Conservation (phyloP, 306 rosid genomes). For the Abrus precatorius region DNA sequence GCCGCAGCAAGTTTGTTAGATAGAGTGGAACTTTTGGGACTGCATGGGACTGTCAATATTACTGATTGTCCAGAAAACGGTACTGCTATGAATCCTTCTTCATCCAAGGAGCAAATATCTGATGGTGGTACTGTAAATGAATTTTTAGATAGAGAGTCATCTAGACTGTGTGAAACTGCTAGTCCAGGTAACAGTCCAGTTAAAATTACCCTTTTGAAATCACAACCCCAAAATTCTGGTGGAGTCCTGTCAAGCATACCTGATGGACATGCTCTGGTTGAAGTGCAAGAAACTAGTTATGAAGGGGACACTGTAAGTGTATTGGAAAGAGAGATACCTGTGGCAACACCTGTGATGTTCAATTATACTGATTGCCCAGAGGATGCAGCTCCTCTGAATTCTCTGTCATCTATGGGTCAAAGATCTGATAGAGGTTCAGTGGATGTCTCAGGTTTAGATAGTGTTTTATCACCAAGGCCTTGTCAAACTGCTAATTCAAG, state of each 20-base stretch:
- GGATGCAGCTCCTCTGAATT: constrained; percentile 36
- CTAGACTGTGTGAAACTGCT: constrained; percentile 36
- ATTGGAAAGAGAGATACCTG: constrained; percentile 15
- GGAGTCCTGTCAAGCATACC: constrained; percentile 45
- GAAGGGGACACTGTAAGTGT: constrained; percentile 21
- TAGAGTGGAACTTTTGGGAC: constrained; percentile 41
- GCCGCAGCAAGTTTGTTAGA: constrained; percentile 35
- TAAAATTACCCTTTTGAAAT: constrained; percentile 18
- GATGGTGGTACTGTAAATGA: constrained; percentile 28
- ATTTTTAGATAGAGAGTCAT: constrained; percentile 41
- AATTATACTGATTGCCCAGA: constrained; percentile 24
- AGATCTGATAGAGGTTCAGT: constrained; percentile 10
- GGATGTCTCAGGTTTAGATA: constrained; percentile 36
- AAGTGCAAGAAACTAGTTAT: constrained; percentile 47
- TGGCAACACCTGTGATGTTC: constrained; percentile 20
- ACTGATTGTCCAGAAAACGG: constrained; percentile 33
- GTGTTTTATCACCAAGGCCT: constrained; percentile 44
- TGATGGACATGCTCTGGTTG: constrained; percentile 38
- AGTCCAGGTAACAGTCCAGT: constrained; percentile 35
- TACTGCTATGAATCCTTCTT: constrained; percentile 32
- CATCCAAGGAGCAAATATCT: constrained; percentile 34
- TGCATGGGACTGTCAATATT: constrained; percentile 32
- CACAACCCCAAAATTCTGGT: constrained; percentile 42
- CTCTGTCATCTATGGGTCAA: constrained; percentile 26
- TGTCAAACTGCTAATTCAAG: constrained; percentile 42